Base-by-base conservation (phyloP, 495 filamentous ascomycete species). In the Neurospora sublineolata region DNA sequence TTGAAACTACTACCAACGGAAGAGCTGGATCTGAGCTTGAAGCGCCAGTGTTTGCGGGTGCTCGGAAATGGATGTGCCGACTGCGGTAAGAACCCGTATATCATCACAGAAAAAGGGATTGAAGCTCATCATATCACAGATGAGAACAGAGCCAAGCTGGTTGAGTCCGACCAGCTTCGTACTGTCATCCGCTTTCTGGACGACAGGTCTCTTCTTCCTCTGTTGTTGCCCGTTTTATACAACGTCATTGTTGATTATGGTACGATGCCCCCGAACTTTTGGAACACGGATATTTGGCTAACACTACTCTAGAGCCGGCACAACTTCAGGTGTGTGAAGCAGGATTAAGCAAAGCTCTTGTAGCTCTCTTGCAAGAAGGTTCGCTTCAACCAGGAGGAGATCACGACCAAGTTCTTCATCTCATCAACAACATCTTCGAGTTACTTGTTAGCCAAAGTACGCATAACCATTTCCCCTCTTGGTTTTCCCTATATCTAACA, bases 1-100 rank as follows among this genome's bases (percentile, higher is more conserved):
- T 82, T 93, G 11, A 76, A 82, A 20, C 73, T 89, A 6, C 74
- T 91, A 58, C 79, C 86, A 11, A 80, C 76, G 0, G 75, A 81
- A 20, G 78, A 78, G 2, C 39, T 83, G 10, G 73, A 76, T 2
- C 73, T 73, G 16, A 58, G 75, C 8, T 77, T 87, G 7, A 77
- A 79, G 40, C 78, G 81, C 27, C 89, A 92, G 74, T 83, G 86
- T 37, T 81, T 95, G 38, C 87, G 91, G 18, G 73, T 94, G 33
- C 83, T 93, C 75, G 92, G 91, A 3, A 94, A 94, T 79, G 88
- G 88, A n/a, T 94, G 91, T 79, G 92, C 92, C 60, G 92, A 94
- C 76, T 90, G 88, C 70, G 88, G 92, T 91, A 80, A 76, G 83
- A n/a, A 18, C 11, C 39, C 67, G 27, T 44, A 18, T 72, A 14